Evolutionary conservation across 371 early-diverging fungal genomes (phyloP), one percentile per base, ranked within the genome.

Genomic region (Actinomortierella ambigua): DNA sequence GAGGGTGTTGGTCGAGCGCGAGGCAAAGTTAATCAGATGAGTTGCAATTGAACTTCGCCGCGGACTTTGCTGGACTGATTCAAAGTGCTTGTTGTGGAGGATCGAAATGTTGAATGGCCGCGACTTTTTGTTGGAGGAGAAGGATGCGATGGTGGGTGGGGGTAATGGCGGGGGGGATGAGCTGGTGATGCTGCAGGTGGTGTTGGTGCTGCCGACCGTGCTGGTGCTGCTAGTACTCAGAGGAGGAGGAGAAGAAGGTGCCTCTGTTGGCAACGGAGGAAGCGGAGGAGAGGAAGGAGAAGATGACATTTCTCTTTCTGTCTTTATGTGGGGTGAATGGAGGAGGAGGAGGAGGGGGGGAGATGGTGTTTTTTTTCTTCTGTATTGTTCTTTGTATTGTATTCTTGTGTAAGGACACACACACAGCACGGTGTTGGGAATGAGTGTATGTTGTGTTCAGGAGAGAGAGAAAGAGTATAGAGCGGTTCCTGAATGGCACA

Each of bases 41-140:
- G 66, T 50, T 11, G 73, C 73, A 59, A 71, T 71, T 14, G 73
- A 71, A 41, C 66, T 66, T 53, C 73, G 52, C 43, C 62, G 56
- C 9, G 61, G 62, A 34, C 34, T 34, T 11, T 34, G 34, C 11
- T 34, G 34, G 4, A 34, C 34, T 6, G 34, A 34, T 34, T 34
- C 34, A 34, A 34, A 13, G 71, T 49, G 13, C 52, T 15, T 51
- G 23, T 20, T 54, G 70, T 13, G 59, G 29, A 9, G 59, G 56
- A 26, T 52, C 56, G 26, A 65, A 55, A 13, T 53, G 34, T 52
- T n/a, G 22, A 40, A n/a, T 44, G 17, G 44, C 47, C 59, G 51
- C 59, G 20, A 24, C 34, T 34, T 34, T 34, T 34, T 34, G 34
- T 4, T 6, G 34, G 34, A 34, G 34, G 34, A 34, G 34, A 6